Conservation (phyloP, 2,329 filamentous ascomycete genomes). For the Aspergillus unguis region DNA sequence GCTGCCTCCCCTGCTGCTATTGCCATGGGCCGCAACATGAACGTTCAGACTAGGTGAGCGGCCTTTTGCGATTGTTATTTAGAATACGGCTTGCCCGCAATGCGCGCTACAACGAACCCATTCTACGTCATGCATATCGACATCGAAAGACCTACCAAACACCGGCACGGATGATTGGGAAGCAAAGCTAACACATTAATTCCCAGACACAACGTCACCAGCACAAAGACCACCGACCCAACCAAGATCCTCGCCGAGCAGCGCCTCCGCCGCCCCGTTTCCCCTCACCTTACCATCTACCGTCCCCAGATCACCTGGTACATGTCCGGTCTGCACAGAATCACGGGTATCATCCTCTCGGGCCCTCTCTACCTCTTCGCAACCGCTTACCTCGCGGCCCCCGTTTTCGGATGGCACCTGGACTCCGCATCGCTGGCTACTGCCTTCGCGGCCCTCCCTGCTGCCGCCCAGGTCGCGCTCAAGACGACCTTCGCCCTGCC, state of each 20-base stretch:
- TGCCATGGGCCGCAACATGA: slow-evolving; percentile 37
- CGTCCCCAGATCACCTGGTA: slow-evolving; percentile 82
- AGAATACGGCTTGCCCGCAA: not conserved
- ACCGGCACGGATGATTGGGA: not conserved
- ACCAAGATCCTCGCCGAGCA: slow-evolving; percentile 69
- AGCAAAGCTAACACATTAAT: slow-evolving; percentile 7
- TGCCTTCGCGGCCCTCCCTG: slow-evolving; percentile 60
- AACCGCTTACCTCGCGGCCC: slow-evolving; percentile 74
- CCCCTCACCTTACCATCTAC: slow-evolving; percentile 86
- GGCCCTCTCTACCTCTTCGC: slow-evolving; percentile 77
- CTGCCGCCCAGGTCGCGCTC: slow-evolving; percentile 55
- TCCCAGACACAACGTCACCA: slow-evolving; percentile 31
- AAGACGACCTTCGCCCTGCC: slow-evolving; percentile 61
- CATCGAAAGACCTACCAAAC: not conserved
- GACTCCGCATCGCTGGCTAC: slow-evolving; percentile 63
- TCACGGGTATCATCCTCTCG: slow-evolving; percentile 73
- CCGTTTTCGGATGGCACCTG: slow-evolving; percentile 68
- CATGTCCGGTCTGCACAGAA: slow-evolving; percentile 70
- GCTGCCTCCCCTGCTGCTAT: slow-evolving; percentile 44
- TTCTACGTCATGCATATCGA: slow-evolving; percentile 28
- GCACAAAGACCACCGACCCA: slow-evolving; percentile 32
- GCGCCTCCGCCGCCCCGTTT: slow-evolving; percentile 74
- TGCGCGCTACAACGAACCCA: not conserved
- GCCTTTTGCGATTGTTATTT: not conserved
- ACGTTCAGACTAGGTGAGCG: slow-evolving; percentile 45